Percentiles rank a stretch among this genome's conserved stretches.
These are phyloP conservation scores for Pichia sp. DNA, from an alignment of 1,139 yeast genomes.

Conservation along the genomic window DNA sequence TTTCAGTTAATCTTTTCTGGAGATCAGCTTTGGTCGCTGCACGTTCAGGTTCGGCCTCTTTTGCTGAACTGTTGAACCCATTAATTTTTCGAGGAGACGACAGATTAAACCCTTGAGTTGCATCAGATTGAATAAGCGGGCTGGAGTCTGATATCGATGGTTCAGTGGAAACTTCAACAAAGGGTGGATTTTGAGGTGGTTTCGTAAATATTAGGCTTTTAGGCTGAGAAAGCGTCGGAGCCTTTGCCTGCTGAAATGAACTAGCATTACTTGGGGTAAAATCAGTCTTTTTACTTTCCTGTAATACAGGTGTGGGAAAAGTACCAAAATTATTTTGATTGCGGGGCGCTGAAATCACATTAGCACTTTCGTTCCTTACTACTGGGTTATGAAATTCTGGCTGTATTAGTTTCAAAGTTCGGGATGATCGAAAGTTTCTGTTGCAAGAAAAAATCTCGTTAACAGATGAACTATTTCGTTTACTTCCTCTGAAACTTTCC, in stretches of 20 bases:
- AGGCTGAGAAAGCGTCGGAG: too few relatives aligned
- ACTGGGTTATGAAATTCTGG: neutral
- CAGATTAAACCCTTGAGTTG: too few relatives aligned
- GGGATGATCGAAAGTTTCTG: neutral
- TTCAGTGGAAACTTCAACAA: neutral
- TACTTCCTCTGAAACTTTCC: slow-evolving; percentile 20
- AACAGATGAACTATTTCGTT: slow-evolving; percentile 15
- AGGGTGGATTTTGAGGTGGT: neutral
- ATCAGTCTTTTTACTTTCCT: too few relatives aligned
- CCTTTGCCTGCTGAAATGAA: too few relatives aligned
- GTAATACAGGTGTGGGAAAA: too few relatives aligned
- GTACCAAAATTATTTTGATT: neutral
- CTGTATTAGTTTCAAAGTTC: too few relatives aligned
- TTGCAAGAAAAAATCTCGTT: slow-evolving; percentile 8
- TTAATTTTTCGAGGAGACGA: too few relatives aligned
- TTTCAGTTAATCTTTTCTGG: slow-evolving; percentile 20
- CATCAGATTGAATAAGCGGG: neutral
- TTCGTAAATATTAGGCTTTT: too few relatives aligned
- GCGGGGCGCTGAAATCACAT: neutral
- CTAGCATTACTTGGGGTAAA: too few relatives aligned
- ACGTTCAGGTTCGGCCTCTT: neutral
- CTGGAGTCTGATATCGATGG: neutral
- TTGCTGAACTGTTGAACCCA: neutral
- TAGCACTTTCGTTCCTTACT: neutral
- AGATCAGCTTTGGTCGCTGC: neutral